phyloP scores from a whole-genome alignment of 257 asterid genomes.

The Solanum appendiculatum region DNA sequence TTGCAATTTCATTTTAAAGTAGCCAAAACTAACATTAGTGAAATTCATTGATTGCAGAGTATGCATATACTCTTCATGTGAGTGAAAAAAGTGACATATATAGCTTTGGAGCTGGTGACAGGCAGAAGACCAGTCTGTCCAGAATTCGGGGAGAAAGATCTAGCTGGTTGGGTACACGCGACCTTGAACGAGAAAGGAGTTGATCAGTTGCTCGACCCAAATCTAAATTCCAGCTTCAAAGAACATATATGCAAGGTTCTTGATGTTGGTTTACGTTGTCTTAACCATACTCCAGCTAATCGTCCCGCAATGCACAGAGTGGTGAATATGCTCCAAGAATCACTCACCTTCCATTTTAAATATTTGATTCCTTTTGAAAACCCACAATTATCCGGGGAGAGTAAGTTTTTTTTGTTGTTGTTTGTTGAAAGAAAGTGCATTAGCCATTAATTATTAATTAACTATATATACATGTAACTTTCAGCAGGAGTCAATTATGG shows the following conservation, averaged over 20 bases:
- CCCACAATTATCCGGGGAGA: no score
- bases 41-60: conserved; percentile 30
- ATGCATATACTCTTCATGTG: conserved; percentile 68
- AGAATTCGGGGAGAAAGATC: conserved; percentile 40
- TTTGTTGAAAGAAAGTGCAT: not conserved
- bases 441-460: not conserved
- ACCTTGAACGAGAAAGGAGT: conserved; percentile 33
- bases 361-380: not conserved
- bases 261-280: conserved; percentile 49
- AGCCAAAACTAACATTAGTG: not conserved
- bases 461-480: not conserved
- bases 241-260: conserved; percentile 35
- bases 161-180: conserved; percentile 40
- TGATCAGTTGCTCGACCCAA: conserved; percentile 39
- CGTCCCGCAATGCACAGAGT: conserved; percentile 82
- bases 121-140: conserved; percentile 39
- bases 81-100: conserved; percentile 73
- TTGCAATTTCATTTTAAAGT: not conserved
- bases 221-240: conserved; percentile 25
- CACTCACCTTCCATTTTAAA: not conserved
- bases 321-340: conserved; percentile 52
- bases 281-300: conserved; percentile 38
- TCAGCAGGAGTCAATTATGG: not conserved
- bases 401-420: no score
- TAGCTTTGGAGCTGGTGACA: conserved; percentile 71